Base-by-base conservation (phyloP, 2,329 filamentous ascomycete genomes). In the Venturiaceae sp. region DNA sequence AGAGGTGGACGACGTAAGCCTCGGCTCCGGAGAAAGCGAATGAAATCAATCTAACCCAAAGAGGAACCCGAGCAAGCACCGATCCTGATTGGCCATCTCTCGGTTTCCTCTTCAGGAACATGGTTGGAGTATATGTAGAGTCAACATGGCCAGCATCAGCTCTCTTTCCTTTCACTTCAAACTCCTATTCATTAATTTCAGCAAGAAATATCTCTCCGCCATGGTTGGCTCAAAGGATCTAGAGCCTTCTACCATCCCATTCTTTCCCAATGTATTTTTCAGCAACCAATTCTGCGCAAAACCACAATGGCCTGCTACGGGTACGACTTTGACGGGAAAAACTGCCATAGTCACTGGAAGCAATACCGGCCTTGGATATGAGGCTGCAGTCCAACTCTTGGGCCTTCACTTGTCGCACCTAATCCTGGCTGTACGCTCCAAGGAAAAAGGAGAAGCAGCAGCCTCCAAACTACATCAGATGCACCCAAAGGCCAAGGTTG, bases 321-420 rank as follows among this genome's bases (percentile, higher is more conserved):
- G 26, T 5, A 58, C 57, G 14, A 32, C 3, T 21, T 34, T 58
- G 5, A 13, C 46, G 26, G 21, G 21, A 11, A 54, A 54, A 26
- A 54, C 52, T 54, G 52, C 52, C 30, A 74, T 79, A 44, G 64
- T 78, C 33, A 78, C 75, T 0, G 76, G 76, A 30, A 62, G 70
- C 41, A 78, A 79, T 60, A 67, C 67, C 2, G 77, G 76, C 2
- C 67, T 78, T 0, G 77, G 77, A 11, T 65, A 73, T 19, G 76
- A 78, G 66, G 72, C 75, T 54, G 71, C 74, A 3, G 68, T 69
- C 1, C 74, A 78, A 61, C 65, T 77, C 50, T 67, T 68, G 14
- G 67, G 68, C 16, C 68, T 78, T 3, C 67, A 68, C 3, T 70
- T 71, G 3, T 57, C 64, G 1, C 71, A 69, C 60, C 65, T 79